Conservation (phyloP, 148 eudicot species). For the Camellia lanceoleosa region DNA sequence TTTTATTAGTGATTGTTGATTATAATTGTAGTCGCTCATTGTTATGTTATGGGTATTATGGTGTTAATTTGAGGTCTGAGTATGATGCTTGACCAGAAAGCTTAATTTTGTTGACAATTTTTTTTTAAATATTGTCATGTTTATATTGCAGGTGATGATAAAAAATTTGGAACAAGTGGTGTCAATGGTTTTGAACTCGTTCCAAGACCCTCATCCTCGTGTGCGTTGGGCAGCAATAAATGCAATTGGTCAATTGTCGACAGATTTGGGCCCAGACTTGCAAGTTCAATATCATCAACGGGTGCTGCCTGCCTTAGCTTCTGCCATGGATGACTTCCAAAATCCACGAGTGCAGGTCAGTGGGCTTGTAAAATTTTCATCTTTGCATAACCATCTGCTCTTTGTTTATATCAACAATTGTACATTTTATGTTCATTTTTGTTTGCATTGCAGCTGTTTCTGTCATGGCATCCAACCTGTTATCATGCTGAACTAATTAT, state of each 20-base stretch:
- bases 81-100: background rate
- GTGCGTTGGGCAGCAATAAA: conserved; percentile 96
- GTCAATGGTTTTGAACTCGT: conserved; percentile 63
- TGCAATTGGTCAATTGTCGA: conserved; percentile 82
- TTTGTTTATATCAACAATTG: background rate
- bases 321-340: conserved; percentile 82
- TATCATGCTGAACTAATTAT: background rate
- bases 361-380: background rate
- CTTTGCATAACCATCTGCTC: background rate
- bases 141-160: conserved; percentile 56
- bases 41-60: background rate
- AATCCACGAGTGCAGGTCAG: conserved; percentile 84
- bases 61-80: background rate
- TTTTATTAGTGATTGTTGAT: background rate
- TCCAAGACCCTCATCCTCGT: conserved; percentile 83
- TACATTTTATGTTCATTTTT: background rate
- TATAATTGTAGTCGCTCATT: background rate
- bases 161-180: conserved; percentile 82
- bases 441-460: background rate
- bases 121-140: background rate
- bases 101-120: background rate
- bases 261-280: conserved; percentile 87
- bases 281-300: conserved; percentile 67
- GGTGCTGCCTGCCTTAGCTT: conserved; percentile 74
- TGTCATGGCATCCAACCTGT: background rate